Evolutionary conservation across 139 green algal genomes (phyloP).

Genomic region (Coccomyxa sp.): DNA sequence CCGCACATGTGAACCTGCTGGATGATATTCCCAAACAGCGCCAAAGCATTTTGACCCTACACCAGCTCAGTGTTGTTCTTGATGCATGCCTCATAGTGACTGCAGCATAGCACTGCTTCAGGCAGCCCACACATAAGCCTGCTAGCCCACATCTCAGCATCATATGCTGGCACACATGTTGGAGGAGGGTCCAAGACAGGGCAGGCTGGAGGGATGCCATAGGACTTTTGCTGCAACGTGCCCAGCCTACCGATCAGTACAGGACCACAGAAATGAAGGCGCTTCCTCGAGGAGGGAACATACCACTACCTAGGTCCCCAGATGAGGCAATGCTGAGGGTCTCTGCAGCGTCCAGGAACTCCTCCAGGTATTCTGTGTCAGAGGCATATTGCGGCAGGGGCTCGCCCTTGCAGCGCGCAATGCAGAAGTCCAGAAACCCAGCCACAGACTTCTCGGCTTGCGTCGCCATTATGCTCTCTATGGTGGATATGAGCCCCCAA

Average conservation of each 20-base stretch:
- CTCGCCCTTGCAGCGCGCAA: neutral
- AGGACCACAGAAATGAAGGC: no score
- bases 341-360: neutral
- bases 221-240: no score
- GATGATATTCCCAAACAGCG: neutral
- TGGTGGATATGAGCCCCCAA: neutral
- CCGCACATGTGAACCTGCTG: neutral
- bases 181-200: no score
- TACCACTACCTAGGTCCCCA: neutral
- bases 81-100: neutral
- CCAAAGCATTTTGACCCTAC: neutral
- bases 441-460: neutral
- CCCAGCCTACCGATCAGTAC: no score
- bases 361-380: neutral
- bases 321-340: neutral
- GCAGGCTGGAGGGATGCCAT: no score
- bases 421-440: neutral
- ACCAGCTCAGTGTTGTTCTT: neutral
- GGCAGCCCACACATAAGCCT: neutral
- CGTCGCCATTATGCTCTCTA: conserved; percentile 6
- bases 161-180: no score
- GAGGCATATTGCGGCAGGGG: neutral
- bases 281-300: no score
- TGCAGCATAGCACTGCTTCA: neutral
- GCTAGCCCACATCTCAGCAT: no score